These are phyloP conservation scores for Globisporangium iwayamae DNA, from an alignment of 352 stramenopile genomes.

Conservation along the genomic window DNA sequence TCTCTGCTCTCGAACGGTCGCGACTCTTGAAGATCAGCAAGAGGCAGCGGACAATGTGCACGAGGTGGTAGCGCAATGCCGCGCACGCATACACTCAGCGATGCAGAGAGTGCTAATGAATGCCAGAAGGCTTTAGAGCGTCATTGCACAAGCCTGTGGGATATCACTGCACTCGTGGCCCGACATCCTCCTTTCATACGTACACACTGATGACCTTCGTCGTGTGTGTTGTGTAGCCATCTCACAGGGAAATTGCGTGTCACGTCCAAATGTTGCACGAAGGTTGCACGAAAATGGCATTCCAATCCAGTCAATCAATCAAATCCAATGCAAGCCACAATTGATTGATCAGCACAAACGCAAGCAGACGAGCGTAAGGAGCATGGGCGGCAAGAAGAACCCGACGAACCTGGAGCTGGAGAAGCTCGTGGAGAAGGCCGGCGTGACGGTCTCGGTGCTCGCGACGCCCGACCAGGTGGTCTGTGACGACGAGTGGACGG, in stretches of 20 bases:
- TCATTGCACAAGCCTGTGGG: too few species aligned
- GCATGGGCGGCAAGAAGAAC: constrained; percentile 40
- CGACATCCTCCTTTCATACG: background rate
- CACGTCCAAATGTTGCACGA: constrained; percentile 17
- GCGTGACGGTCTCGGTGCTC: constrained; percentile 61
- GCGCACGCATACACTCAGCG: too few species aligned
- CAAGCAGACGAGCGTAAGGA: background rate
- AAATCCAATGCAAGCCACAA: background rate
- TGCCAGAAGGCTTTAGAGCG: too few species aligned
- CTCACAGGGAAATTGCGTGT: background rate
- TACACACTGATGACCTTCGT: background rate
- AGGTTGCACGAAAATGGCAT: constrained; percentile 14
- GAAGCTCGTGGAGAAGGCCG: constrained; percentile 72
- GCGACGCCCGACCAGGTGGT: constrained; percentile 61
- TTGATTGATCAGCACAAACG: background rate
- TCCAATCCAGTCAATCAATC: constrained; percentile 5
- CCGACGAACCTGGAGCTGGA: constrained; percentile 73
- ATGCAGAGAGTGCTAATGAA: too few species aligned
- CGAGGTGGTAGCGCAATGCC: background rate
- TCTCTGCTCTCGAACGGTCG: background rate
- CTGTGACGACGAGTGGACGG: constrained; percentile 81
- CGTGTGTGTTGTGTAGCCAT: constrained; percentile 10
- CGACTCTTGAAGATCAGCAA: constrained; percentile 1
- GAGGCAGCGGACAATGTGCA: background rate
- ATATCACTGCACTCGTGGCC: too few species aligned